Conservation (phyloP, 306 rosid species). For the Vachellia pachyceras region DNA sequence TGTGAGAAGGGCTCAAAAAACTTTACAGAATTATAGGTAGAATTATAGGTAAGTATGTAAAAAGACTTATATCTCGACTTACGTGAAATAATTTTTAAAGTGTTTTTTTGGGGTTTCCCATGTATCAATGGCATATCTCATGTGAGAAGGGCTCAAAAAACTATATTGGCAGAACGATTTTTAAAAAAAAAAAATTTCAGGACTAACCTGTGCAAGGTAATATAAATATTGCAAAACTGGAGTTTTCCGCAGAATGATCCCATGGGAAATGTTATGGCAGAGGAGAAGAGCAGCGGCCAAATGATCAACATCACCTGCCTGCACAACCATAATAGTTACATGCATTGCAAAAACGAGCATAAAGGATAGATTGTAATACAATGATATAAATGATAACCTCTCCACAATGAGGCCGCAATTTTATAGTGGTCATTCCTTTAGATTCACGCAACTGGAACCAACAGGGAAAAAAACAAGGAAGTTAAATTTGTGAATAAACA, state of each 20-base stretch:
- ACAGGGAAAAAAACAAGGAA: conserved; percentile 12
- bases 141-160: not conserved
- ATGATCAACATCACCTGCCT: conserved; percentile 94
- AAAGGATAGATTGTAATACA: conserved; percentile 13
- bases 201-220: conserved; percentile 83
- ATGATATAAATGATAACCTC: conserved; percentile 56
- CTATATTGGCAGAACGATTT: conserved; percentile 24
- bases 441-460: conserved; percentile 78
- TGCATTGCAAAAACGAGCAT: conserved; percentile 22
- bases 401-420: conserved; percentile 89
- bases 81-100: too few species aligned
- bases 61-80: too few species aligned
- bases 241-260: conserved; percentile 77
- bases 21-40: too few species aligned
- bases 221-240: conserved; percentile 86
- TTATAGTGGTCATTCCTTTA: conserved; percentile 69
- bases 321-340: conserved; percentile 33
- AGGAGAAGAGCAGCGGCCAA: conserved; percentile 82
- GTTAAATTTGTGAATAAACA: conserved; percentile 17
- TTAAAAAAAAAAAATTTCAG: too few species aligned
- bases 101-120: too few species aligned
- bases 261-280: conserved; percentile 86
- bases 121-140: conserved; percentile 14
- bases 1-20: not conserved
- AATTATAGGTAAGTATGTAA: too few species aligned